Evolutionary conservation across 1,284 basidiomycete species (phyloP), one percentile per base, ranked within the genome.

Genomic region (Ceratobasidium theobromae): DNA sequence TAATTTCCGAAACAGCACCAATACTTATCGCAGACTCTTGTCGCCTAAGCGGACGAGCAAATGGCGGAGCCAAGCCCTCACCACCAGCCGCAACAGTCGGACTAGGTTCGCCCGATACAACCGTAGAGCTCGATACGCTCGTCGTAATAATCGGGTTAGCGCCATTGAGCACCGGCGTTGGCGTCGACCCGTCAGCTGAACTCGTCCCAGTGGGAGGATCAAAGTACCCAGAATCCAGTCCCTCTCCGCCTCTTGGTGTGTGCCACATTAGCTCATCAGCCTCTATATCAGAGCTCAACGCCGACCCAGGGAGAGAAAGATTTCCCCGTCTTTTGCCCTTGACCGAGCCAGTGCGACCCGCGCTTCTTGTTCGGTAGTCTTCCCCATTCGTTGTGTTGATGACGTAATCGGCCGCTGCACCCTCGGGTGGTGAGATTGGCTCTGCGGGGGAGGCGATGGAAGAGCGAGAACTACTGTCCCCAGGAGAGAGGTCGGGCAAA

Each of bases 401-500:
- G 1, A 52, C 25, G 18, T 57, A 43, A 11, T 46, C 40, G 1
- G 27, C 40, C 14, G 27, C 54, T n/a, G 25, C 23, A 23, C 33
- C 23, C 23, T 48, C 57, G 18, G 57, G 57, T n/a, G 57, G 57
- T 6, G 57, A 62, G n/a, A 49, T 18, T 5, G 57, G 57, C 33
- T 62, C 57, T 8, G 57, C 46, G 11, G 57, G 57, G 23, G 57
- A 62, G 16, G 57, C 57, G 32, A 62, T 46, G 5, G 43, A 49
- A 23, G 57, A 62, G 1, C 57, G 45, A 33, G 57, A 62, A 40
- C 46, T 62, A 23, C 41, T 45, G 27, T 49, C 57, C 8, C 25
- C 55, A 32, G 57, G 57, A 6, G 57, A 62, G 25, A 62, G 57
- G 18, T 62, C 57, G 12, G 57, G 57, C 12, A 62, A 33, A 27